Conservation (phyloP, 306 rosid genomes). For the Purshia tridentata region DNA sequence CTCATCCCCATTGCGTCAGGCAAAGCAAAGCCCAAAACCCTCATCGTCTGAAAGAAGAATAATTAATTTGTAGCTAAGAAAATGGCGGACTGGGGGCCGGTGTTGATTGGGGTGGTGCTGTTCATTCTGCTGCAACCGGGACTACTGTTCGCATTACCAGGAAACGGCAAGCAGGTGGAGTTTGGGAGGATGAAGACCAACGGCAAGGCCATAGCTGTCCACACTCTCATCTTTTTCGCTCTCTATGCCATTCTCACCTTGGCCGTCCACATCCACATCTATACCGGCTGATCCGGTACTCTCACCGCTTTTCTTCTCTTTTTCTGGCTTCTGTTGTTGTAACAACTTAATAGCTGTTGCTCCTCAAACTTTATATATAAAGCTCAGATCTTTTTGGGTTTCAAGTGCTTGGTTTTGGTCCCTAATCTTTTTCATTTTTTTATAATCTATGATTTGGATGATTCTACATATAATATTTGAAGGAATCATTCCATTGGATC, state of each 20-base stretch:
- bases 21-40: not conserved
- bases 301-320: not conserved
- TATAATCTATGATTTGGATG: not conserved
- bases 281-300: slow-evolving; percentile 56
- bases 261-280: slow-evolving; percentile 78
- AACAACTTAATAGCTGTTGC: not conserved
- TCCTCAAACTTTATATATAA: not conserved
- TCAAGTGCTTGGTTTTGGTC: not conserved
- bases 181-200: slow-evolving; percentile 89
- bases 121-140: slow-evolving; percentile 94
- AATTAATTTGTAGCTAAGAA: not conserved
- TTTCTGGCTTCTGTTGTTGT: slow-evolving; percentile 1
- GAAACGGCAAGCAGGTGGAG: slow-evolving; percentile 63
- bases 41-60: not conserved
- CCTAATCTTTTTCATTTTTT: not conserved
- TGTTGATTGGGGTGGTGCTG: slow-evolving; percentile 82
- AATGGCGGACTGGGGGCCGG: slow-evolving; percentile 98
- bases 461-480: no score
- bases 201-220: slow-evolving; percentile 81
- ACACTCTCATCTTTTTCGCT: slow-evolving; percentile 80
- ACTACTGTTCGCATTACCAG: slow-evolving; percentile 71
- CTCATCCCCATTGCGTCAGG: slow-evolving; percentile 11
- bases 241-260: slow-evolving; percentile 67
- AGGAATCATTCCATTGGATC: not conserved
- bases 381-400: not conserved